Evolutionary conservation across 2,329 filamentous ascomycete genomes (phyloP), one percentile per base, ranked within the genome.

Genomic region (Ascochyta rabiei): DNA sequence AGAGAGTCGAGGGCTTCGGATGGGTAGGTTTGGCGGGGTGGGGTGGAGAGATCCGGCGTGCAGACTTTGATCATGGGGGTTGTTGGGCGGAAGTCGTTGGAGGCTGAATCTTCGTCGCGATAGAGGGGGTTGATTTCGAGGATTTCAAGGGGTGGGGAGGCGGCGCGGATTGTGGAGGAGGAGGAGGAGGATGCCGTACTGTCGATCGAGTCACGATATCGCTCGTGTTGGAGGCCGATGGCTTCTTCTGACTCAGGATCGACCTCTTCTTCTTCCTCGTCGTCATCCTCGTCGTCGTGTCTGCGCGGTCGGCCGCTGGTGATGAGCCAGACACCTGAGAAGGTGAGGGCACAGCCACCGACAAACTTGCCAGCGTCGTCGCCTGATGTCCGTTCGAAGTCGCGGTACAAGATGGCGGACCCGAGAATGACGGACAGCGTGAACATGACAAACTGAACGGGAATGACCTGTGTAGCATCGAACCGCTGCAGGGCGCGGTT

Each of bases 391-490:
- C 89, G 87, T 74, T 98, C 90, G 68, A 99, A 99, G 74, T 99
- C 95, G 44, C 93, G 88, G 72, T 98, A 99, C 6, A 99, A 79
- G 8, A 99, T 83, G 1, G 93, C 93, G 67, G 93, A 97, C 52
- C 95, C 95, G 46, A 96, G 82, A 64, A 99, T 98, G 59, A 98
- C 95, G 6, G 90, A 96, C 7, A 99, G 82, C 0, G 95, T 99
- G 74, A 99, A 99, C 60, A 96, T 85, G 44, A 99, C 95, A 67
- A 99, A 99, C 70, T 99, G 95, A 13, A 95, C 95, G 0, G 95
- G 95, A 60, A 99, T 99, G 64, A 99, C 95, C 73, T 97, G 92
- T 0, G 95, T 99, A 6, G 95, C 96, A 75, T 97, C 91, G 78
- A 98, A 99, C 41, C 90, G 87, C 73, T 97, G 93, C 47, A 99